Percentiles rank a stretch among this genome's conserved stretches.
Conservation (phyloP, 2,329 filamentous ascomycete species). For the Arthrobotrys megalospora region DNA sequence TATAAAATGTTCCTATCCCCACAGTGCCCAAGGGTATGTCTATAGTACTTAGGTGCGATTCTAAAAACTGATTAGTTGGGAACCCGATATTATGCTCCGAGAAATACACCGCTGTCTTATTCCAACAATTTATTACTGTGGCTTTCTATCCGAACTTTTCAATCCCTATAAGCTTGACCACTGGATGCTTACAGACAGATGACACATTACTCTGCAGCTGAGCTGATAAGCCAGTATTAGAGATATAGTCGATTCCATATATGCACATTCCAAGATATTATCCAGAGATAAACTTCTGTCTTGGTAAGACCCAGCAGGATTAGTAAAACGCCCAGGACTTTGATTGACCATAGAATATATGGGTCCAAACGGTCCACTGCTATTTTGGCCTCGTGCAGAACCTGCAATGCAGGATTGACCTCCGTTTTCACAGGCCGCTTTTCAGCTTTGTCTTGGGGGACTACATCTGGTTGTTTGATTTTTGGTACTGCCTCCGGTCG, state of each 20-base stretch:
- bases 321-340: constrained; percentile 27
- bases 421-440: not conserved
- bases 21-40: no score
- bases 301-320: constrained; percentile 36
- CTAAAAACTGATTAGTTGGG: not conserved
- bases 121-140: not conserved
- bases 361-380: not conserved
- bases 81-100: constrained; percentile 1
- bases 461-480: not conserved
- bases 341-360: constrained; percentile 31
- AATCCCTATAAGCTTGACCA: no score
- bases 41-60: not conserved
- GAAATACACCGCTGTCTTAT: not conserved
- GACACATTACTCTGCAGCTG: not conserved
- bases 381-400: not conserved
- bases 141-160: no score
- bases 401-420: not conserved
- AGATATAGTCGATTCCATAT: constrained; percentile 4
- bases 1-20: not conserved
- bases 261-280: constrained; percentile 14
- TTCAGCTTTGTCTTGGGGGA: not conserved
- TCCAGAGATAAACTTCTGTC: constrained; percentile 42
- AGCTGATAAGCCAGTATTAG: not conserved
- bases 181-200: not conserved
- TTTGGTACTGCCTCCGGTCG: not conserved